Percentiles rank a stretch among this genome's conserved stretches.
phyloP scores from a whole-genome alignment of 495 filamentous ascomycete species.

The Penicillium flavigenum region DNA sequence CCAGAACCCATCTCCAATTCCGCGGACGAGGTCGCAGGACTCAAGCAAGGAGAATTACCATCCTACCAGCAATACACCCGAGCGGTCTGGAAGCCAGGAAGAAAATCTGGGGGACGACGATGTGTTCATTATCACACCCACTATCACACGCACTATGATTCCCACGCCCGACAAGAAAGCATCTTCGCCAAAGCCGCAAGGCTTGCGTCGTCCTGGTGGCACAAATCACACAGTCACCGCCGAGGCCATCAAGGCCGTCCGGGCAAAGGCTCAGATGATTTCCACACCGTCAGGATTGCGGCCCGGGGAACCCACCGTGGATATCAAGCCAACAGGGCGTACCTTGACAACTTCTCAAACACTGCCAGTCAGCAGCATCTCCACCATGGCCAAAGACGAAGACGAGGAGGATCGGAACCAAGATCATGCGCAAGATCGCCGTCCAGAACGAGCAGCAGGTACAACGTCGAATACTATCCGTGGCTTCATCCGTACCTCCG shows the following conservation, averaged over 20 bases:
- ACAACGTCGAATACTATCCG: slow-evolving; percentile 32
- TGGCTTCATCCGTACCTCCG: slow-evolving; percentile 47
- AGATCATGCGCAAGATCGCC: slow-evolving; percentile 3
- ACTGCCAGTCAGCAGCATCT: slow-evolving; percentile 4
- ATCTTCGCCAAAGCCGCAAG: slow-evolving; percentile 20
- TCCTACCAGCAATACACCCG: slow-evolving; percentile 14
- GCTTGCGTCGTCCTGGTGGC: slow-evolving; percentile 29
- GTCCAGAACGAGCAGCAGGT: slow-evolving; percentile 6
- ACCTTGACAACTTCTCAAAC: slow-evolving; percentile 27
- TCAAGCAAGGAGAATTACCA: slow-evolving; percentile 33
- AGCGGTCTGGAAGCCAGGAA: slow-evolving; percentile 17
- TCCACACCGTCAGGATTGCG: slow-evolving; percentile 36
- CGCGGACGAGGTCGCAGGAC: slow-evolving; percentile 19
- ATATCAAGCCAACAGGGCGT: slow-evolving; percentile 27
- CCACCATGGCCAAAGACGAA: slow-evolving; percentile 7
- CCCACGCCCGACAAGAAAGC: slow-evolving; percentile 25
- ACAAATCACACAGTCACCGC: slow-evolving; percentile 25
- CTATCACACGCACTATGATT: slow-evolving; percentile 45
- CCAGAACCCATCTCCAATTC: slow-evolving; percentile 20
- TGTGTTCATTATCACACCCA: slow-evolving; percentile 54
- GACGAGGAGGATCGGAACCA: slow-evolving; percentile 3
- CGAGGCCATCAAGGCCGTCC: slow-evolving; percentile 35
- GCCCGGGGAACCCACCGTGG: slow-evolving; percentile 27
- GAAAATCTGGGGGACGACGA: slow-evolving; percentile 34
- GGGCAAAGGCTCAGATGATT: slow-evolving; percentile 33